Percentiles rank a stretch among this genome's conserved stretches.
phyloP scores from a whole-genome alignment of 805 yeast species.

The Yarrowia alimentaria region DNA sequence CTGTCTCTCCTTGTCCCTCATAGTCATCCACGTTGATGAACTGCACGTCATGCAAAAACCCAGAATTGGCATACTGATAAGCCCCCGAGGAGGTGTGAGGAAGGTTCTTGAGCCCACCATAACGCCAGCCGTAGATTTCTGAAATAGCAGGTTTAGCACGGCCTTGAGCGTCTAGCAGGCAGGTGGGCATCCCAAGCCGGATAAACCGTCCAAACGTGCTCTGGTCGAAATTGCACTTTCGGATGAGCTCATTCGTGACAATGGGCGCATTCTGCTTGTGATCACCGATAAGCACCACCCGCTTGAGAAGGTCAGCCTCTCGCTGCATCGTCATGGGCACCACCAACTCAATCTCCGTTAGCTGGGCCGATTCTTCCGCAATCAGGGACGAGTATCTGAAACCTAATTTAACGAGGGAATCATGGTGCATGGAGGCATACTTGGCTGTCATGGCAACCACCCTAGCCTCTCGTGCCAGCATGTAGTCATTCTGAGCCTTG shows the following conservation, averaged over 20 bases:
- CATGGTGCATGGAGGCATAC: conserved; percentile 31
- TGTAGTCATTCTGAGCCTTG: conserved; percentile 33
- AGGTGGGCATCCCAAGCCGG: conserved; percentile 32
- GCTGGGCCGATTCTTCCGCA: conserved; percentile 40
- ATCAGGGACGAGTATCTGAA: conserved; percentile 39
- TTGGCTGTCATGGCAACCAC: conserved; percentile 39
- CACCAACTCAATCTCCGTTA: conserved; percentile 41
- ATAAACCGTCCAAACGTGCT: conserved; percentile 37
- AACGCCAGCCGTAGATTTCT: conserved; percentile 34
- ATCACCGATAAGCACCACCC: conserved; percentile 44
- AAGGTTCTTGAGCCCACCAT: conserved; percentile 27
- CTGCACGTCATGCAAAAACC: conserved; percentile 40
- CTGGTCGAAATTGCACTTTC: conserved; percentile 31
- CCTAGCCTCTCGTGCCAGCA: conserved; percentile 35
- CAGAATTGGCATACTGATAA: conserved; percentile 40
- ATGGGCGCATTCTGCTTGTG: conserved; percentile 35
- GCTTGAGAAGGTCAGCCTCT: conserved; percentile 30
- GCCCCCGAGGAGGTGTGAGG: conserved; percentile 25
- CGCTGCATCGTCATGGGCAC: conserved; percentile 34
- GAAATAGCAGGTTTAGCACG: conserved; percentile 36
- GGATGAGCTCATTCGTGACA: conserved; percentile 30
- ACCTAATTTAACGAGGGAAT: conserved; percentile 30
- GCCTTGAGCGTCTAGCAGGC: conserved; percentile 35
- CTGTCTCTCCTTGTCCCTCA: conserved; percentile 39
- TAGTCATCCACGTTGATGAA: conserved; percentile 40